Evolutionary conservation across 108 stramenopile species (phyloP), one percentile per base, ranked within the genome.

Genomic region (Nitzschia sp.): DNA sequence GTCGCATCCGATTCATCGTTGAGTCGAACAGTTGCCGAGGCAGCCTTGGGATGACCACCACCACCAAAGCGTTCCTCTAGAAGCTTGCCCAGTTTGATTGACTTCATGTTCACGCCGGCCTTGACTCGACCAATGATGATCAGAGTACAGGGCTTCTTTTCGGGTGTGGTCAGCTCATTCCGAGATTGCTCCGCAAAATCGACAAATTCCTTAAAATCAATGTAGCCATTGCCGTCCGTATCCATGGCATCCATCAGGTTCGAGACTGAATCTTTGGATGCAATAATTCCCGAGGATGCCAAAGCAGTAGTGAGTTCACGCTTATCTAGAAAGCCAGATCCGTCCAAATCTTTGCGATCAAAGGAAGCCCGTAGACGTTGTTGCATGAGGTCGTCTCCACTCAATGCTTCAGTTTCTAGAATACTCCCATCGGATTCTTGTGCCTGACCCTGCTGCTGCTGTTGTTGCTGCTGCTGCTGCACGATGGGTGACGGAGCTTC

Each of bases 91-190:
- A 95, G 76, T 70, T 92, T 91, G 36, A 95, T 90, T 23, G 79
- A 64, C 29, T 90, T 84, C 46, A 88, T 73, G 50, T 92, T 91
- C 11, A 89, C 80, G 8, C 93, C 90, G 11, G 93, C 85, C 73
- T 89, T 91, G 35, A 82, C 89, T 15, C 93, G 80, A 13, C 93
- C 93, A 68, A 95, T 91, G 17, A 95, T 82, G 44, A 91, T 92
- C 78, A 95, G 84, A 22, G 90, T 91, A 35, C 77, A 80, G 21
- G 76, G 70, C 29, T 53, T 62, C 48, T 35, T 61, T 17, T 56
- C 38, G 45, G 27, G 17, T 41, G 31, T 61, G 31, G 41, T 68
- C 78, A 29, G 59, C 53, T 45, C 21, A 17, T 52, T 38, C 3
- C 35, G 58, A 15, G 45, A 35, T 21, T 75, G 60, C 8, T 72